These are phyloP conservation scores for Sporothrix sp. DNA, from an alignment of 2,329 filamentous ascomycete genomes.

Conservation along the genomic window DNA sequence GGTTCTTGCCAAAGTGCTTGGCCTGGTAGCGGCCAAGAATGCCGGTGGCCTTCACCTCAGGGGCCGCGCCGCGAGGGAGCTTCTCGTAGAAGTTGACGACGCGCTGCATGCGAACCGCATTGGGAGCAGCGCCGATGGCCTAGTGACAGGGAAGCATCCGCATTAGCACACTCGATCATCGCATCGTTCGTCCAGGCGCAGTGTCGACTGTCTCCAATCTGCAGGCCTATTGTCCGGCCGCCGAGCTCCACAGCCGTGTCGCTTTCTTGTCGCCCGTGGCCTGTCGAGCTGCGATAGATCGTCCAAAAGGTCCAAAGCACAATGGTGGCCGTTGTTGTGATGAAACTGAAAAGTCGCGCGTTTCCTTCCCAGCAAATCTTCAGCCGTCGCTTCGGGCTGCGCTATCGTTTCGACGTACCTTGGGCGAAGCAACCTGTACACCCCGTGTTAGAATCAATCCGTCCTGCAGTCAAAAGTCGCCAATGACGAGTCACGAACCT, in stretches of 20 bases:
- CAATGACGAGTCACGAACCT: conserved; percentile 51
- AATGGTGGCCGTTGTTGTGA: not conserved
- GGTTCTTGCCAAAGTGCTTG: conserved; percentile 92
- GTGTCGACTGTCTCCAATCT: too few relatives aligned
- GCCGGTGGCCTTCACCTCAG: conserved; percentile 71
- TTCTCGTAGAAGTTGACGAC: conserved; percentile 99
- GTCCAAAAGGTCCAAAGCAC: too few relatives aligned
- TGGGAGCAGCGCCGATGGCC: conserved; percentile 89
- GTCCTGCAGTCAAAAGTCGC: not conserved
- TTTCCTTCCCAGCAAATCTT: conserved; percentile 1
- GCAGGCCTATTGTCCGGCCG: too few relatives aligned
- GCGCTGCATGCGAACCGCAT: conserved; percentile 95
- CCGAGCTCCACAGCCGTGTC: not conserved
- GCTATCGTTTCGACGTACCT: conserved; percentile 50
- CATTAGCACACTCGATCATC: conserved; percentile 4
- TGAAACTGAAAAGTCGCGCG: conserved; percentile 12
- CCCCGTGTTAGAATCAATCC: conserved; percentile 6
- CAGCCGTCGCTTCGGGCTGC: too few relatives aligned
- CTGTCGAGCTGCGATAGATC: too few relatives aligned
- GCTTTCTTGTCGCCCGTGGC: not conserved
- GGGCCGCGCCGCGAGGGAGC: conserved; percentile 85
- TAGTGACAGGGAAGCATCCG: conserved; percentile 30
- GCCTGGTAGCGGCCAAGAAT: conserved; percentile 76
- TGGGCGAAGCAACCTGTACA: conserved; percentile 66
- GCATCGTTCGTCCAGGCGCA: not conserved